Evolutionary conservation across 192 early-diverging fungal species (phyloP).

Genomic region (Nowakowskiella sp.): DNA sequence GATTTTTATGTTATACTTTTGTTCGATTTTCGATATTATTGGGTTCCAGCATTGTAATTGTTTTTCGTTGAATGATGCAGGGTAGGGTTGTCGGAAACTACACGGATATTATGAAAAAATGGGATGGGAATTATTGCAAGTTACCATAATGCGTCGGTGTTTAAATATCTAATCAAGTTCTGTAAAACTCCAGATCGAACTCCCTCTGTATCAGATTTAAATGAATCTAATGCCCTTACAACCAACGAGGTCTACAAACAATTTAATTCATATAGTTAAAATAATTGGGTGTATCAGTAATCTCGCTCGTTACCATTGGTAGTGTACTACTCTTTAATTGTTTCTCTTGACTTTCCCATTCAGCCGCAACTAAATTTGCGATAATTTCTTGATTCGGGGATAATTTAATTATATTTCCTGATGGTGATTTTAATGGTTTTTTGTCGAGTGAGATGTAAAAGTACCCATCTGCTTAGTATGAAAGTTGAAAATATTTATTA

Average conservation of each 20-base stretch:
- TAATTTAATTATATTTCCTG: too few relatives aligned
- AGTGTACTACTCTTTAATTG: conserved; percentile 76
- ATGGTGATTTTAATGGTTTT: too few relatives aligned
- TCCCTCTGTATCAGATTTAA: conserved; percentile 45
- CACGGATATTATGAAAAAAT: too few relatives aligned
- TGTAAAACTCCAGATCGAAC: conserved; percentile 62
- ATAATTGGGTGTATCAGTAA: neutral
- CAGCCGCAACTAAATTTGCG: conserved; percentile 77
- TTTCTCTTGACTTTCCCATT: conserved; percentile 86
- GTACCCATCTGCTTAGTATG: too few relatives aligned
- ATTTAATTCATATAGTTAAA: conserved; percentile 1
- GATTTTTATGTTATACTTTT: conserved; percentile 58
- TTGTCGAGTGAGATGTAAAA: too few relatives aligned
- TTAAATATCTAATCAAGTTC: conserved; percentile 69
- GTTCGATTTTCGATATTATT: conserved; percentile 66
- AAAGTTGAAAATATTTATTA: too few relatives aligned
- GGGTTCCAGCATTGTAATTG: conserved; percentile 76
- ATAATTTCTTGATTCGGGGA: conserved; percentile 47
- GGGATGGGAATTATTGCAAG: neutral
- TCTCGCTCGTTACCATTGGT: conserved; percentile 57
- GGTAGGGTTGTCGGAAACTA: conserved; percentile 71
- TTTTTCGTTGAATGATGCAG: conserved; percentile 66
- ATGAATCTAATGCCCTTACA: conserved; percentile 70
- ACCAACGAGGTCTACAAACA: conserved; percentile 72
- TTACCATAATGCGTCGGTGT: conserved; percentile 81